Evolutionary conservation across 2,329 filamentous ascomycete species (phyloP), one percentile per base, ranked within the genome.

Genomic region (Cercospora berteroae): DNA sequence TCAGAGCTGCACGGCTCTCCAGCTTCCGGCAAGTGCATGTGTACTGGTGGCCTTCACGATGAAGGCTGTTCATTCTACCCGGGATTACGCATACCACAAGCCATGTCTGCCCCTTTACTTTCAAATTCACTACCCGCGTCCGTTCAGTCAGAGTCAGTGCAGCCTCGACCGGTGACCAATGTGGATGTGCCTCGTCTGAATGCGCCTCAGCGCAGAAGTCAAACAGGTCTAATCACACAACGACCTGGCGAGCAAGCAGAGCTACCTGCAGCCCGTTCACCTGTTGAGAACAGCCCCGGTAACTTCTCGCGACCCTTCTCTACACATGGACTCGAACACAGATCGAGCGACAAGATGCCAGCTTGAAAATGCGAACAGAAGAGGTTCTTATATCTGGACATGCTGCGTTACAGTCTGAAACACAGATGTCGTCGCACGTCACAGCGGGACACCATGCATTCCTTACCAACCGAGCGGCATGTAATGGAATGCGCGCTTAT

Each of bases 31-130:
- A 48, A 61, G 12, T 72, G 70, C 55, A 60, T 71, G 27, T 73
- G 71, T 44, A 70, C 70, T 20, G 71, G 70, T 20, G 68, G 65
- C 4, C 67, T 73, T n/a, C 70, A 73, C 42, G 65, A 70, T 20
- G 36, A 48, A 20, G 33, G 42, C 16, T 73, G 71, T 44, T 36
- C 67, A 18, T 63, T 55, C 39, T 70, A 69, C 60, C 67, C 71
- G 9, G 71, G 70, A 7, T 65, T 72, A 10, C 63, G 70, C 16
- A 27, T 63, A 18, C 68, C 70, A 12, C 59, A 58, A n/a, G 18
- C 68, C 52, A 31, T 59, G 10, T 60, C 63, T 44, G 57, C 60
- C 3, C 27, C 50, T n/a, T 56, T 18, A 16, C 33, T 29, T 13
- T 55, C 60, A 7, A 12, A 13, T 42, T 16, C 42, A 12, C 10